Evolutionary conservation across 2,329 filamentous ascomycete genomes (phyloP).

Genomic region (Penicillium sp.): DNA sequence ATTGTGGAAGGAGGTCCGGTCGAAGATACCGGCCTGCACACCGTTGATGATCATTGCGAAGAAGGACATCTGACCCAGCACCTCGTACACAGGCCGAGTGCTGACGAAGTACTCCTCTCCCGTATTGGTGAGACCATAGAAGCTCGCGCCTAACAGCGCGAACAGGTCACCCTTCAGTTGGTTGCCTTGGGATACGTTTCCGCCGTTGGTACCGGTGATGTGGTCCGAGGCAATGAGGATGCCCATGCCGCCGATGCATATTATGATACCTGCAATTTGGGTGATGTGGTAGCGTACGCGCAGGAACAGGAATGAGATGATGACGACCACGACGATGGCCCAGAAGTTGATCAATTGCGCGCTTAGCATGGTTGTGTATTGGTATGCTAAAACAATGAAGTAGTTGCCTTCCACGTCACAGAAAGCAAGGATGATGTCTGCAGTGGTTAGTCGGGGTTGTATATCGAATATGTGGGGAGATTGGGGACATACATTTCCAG

Average conservation of each 20-base stretch:
- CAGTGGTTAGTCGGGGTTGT: constrained; percentile 1
- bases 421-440: constrained; percentile 76
- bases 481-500: constrained; percentile 61
- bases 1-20: constrained; percentile 60
- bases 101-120: constrained; percentile 90
- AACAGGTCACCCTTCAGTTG: constrained; percentile 88
- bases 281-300: constrained; percentile 79
- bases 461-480: neutral
- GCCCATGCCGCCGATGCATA: constrained; percentile 86
- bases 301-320: constrained; percentile 72
- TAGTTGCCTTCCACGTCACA: constrained; percentile 96
- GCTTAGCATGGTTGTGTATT: constrained; percentile 81
- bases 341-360: constrained; percentile 97
- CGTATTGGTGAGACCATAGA: constrained; percentile 85
- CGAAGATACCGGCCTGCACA: constrained; percentile 82
- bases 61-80: constrained; percentile 80
- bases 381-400: constrained; percentile 90
- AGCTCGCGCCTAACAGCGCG: constrained; percentile 74
- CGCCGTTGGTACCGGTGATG: constrained; percentile 63
- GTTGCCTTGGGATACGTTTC: constrained; percentile 49
- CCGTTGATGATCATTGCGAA: constrained; percentile 89
- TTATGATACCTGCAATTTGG: constrained; percentile 75
- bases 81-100: constrained; percentile 80
- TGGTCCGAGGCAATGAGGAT: constrained; percentile 80
- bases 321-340: constrained; percentile 87